Conservation (phyloP, 495 filamentous ascomycete species). For the Polyplosphaeria fusca region DNA sequence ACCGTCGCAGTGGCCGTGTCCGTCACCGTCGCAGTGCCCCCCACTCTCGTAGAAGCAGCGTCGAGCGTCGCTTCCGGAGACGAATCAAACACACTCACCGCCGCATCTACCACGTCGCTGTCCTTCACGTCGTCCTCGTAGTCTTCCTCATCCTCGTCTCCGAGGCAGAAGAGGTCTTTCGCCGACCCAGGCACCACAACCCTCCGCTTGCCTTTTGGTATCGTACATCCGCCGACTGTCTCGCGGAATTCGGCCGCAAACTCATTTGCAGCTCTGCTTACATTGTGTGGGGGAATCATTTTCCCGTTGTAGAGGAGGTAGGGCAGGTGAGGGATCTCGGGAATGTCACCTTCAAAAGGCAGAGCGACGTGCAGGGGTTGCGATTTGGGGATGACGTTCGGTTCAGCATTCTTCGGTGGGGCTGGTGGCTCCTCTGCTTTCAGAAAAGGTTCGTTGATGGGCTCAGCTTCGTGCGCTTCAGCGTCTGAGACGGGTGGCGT, state of each 20-base stretch:
- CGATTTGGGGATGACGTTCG: conserved; percentile 11
- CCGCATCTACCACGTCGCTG: not conserved
- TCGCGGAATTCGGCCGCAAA: conserved; percentile 33
- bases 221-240: conserved; percentile 37
- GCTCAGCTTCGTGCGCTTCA: not conserved
- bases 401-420: conserved; percentile 23
- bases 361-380: conserved; percentile 37
- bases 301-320: conserved; percentile 34
- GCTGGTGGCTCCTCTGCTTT: conserved; percentile 23
- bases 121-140: conserved; percentile 23
- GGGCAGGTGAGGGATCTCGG: conserved; percentile 39
- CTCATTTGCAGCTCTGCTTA: not conserved
- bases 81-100: too few species aligned
- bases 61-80: too few species aligned
- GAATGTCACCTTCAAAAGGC: conserved; percentile 41
- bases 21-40: too few species aligned
- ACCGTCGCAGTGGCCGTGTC: too few species aligned
- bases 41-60: too few species aligned
- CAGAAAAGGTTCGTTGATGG: conserved; percentile 33
- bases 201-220: conserved; percentile 25
- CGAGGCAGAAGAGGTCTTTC: conserved; percentile 42
- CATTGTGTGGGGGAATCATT: conserved; percentile 1
- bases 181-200: conserved; percentile 19
- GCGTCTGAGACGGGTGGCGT: conserved; percentile 1
- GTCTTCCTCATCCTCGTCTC: conserved; percentile 33